A percentile compares a stretch with the other conserved stretches of the same genome.
Conservation (phyloP, 345 rosid species). For the Citrus inodora region DNA sequence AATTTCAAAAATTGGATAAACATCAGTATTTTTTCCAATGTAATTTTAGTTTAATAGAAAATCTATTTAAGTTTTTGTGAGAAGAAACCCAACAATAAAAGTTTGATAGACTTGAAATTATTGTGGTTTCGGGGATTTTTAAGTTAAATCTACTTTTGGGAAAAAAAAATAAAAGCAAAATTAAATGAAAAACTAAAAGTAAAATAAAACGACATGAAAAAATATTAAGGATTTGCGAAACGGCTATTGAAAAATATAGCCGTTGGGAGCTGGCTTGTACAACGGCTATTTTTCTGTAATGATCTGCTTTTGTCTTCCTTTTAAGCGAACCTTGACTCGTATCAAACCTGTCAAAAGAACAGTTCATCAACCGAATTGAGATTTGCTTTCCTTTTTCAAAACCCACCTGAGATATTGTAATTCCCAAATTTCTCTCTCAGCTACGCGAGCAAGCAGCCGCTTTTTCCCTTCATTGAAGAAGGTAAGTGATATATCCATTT, state of each 20-base stretch:
- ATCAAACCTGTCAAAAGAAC: conserved; percentile 2
- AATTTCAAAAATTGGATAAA: no score
- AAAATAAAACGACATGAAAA: background rate
- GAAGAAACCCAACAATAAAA: no score
- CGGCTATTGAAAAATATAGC: conserved; percentile 7
- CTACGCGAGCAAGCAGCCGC: background rate
- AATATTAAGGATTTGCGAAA: background rate
- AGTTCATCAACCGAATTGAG: background rate
- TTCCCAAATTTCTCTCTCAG: background rate
- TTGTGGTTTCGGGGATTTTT: no score
- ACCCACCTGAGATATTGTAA: background rate
- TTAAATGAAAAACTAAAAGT: background rate
- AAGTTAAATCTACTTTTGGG: background rate
- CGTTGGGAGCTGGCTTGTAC: conserved; percentile 1
- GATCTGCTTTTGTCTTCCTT: background rate
- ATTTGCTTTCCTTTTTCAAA: conserved; percentile 3
- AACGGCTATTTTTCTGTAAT: conserved; percentile 12
- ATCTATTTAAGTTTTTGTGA: no score
- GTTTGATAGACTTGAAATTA: no score
- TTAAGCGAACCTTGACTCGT: background rate
- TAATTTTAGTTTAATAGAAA: no score
- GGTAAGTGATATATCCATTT: conserved; percentile 4
- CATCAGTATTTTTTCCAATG: no score
- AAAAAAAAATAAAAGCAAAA: no score
- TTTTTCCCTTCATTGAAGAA: background rate